Conservation (phyloP, 2,329 filamentous ascomycete species). For the Pseudogymnoascus sp. region DNA sequence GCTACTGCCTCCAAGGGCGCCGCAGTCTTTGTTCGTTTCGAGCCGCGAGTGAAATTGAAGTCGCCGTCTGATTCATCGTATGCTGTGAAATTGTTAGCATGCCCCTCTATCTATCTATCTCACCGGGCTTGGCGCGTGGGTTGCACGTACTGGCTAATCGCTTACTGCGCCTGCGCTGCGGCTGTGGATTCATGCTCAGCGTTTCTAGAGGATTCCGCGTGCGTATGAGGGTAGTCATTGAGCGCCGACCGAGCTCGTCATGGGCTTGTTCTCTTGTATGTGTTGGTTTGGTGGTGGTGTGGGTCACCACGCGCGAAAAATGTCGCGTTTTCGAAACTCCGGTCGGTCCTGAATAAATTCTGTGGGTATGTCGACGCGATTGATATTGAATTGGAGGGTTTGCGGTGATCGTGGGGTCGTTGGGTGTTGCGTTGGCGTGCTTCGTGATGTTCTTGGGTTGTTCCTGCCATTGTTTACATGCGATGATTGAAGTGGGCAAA, state of each 20-base stretch:
- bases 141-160: constrained; percentile 51
- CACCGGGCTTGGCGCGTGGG: constrained; percentile 8
- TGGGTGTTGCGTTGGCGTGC: constrained; percentile 3
- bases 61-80: constrained; percentile 73
- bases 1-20: constrained; percentile 36
- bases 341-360: background rate
- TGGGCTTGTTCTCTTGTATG: background rate
- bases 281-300: background rate
- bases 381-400: background rate
- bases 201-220: constrained; percentile 57
- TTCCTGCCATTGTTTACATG: constrained; percentile 8
- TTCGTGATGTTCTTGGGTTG: constrained; percentile 6
- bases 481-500: background rate
- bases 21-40: constrained; percentile 57
- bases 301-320: background rate
- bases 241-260: constrained; percentile 23
- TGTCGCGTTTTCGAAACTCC: constrained; percentile 1
- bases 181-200: constrained; percentile 58
- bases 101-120: constrained; percentile 4
- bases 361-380: background rate
- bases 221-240: constrained; percentile 64
- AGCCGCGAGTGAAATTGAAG: constrained; percentile 64
- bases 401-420: background rate
- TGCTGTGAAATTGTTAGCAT: constrained; percentile 26
- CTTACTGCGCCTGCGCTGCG: constrained; percentile 55